A percentile compares a stretch with the other conserved stretches of the same genome.
Conservation (phyloP, 306 rosid species). For the Biancaea sappan region DNA sequence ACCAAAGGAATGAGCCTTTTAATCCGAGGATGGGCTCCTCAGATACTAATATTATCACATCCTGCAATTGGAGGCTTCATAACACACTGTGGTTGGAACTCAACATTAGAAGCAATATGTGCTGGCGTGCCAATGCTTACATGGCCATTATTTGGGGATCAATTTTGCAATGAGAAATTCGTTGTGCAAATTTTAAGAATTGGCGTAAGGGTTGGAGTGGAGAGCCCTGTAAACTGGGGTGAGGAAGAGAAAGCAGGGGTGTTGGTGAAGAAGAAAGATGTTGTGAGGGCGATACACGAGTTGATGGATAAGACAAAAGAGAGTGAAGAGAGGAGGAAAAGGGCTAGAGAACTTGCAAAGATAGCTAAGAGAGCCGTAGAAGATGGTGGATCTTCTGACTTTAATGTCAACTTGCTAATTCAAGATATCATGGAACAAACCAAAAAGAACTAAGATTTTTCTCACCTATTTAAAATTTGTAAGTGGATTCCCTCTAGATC, state of each 20-base stretch:
- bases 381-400: slow-evolving; percentile 69
- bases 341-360: slow-evolving; percentile 38
- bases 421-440: slow-evolving; percentile 46
- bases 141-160: slow-evolving; percentile 71
- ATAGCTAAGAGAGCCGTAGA: slow-evolving; percentile 50
- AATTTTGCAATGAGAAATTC: slow-evolving; percentile 55
- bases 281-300: slow-evolving; percentile 41
- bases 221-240: slow-evolving; percentile 40
- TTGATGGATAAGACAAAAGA: slow-evolving; percentile 45
- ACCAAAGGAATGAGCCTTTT: slow-evolving; percentile 40
- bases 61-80: slow-evolving; percentile 60
- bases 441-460: slow-evolving; percentile 8
- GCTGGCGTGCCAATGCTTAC: slow-evolving; percentile 60
- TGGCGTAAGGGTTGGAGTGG: slow-evolving; percentile 50
- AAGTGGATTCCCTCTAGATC: too few species aligned
- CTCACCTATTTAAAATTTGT: background rate
- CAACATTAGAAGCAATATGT: slow-evolving; percentile 56
- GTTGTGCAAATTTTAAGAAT: slow-evolving; percentile 41
- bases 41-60: slow-evolving; percentile 56
- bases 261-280: slow-evolving; percentile 47
- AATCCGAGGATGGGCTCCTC: slow-evolving; percentile 72
- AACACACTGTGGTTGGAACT: slow-evolving; percentile 78
- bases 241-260: slow-evolving; percentile 47
- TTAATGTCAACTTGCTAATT: slow-evolving; percentile 40
- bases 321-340: slow-evolving; percentile 44